These are phyloP conservation scores for Maudiozyma barnettii DNA, from an alignment of 805 yeast species.

Conservation along the genomic window DNA sequence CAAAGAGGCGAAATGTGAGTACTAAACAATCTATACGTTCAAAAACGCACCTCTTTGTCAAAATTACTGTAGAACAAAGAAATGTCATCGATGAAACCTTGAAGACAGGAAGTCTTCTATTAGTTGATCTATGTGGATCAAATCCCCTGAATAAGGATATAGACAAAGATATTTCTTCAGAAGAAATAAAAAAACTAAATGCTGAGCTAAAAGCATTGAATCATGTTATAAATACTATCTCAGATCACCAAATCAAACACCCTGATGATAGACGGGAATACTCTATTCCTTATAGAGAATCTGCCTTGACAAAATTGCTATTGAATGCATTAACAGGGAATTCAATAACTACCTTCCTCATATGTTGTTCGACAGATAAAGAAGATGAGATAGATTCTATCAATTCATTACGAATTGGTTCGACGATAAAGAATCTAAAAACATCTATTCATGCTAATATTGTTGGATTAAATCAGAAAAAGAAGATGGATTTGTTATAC, in stretches of 20 bases:
- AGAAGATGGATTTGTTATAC: slow-evolving; percentile 39
- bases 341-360: slow-evolving; percentile 61
- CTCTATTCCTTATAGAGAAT: slow-evolving; percentile 50
- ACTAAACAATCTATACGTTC: slow-evolving; percentile 40
- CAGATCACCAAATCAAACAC: slow-evolving; percentile 20
- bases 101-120: slow-evolving; percentile 45
- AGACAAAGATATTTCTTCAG: slow-evolving; percentile 57
- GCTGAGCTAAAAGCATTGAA: slow-evolving; percentile 70
- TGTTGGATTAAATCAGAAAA: slow-evolving; percentile 37
- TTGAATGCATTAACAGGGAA: slow-evolving; percentile 81
- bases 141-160: slow-evolving; percentile 41
- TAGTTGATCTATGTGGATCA: slow-evolving; percentile 83
- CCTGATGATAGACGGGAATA: neutral
- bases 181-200: slow-evolving; percentile 80
- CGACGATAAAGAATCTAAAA: slow-evolving; percentile 57
- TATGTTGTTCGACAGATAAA: slow-evolving; percentile 61
- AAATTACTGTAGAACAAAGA: slow-evolving; percentile 56
- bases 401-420: slow-evolving; percentile 65
- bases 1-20: neutral
- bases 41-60: slow-evolving; percentile 73
- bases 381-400: slow-evolving; percentile 54
- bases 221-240: slow-evolving; percentile 67
- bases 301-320: slow-evolving; percentile 66
- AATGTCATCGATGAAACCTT: slow-evolving; percentile 31
- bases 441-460: slow-evolving; percentile 41